phyloP scores from a whole-genome alignment of 2,329 filamentous ascomycete genomes.

The Chlorencoelia australis region DNA sequence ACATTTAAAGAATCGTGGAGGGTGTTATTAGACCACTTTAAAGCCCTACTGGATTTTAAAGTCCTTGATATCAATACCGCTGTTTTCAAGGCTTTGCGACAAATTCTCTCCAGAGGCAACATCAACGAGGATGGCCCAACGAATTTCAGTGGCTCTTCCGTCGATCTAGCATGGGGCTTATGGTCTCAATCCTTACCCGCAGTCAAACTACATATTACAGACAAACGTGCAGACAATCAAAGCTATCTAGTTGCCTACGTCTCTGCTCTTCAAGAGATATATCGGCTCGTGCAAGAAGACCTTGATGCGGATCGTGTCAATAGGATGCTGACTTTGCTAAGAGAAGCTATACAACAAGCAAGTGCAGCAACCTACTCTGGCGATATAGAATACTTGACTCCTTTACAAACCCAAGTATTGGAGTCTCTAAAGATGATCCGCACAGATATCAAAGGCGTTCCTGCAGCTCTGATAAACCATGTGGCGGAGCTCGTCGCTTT shows the following conservation, averaged over 20 bases:
- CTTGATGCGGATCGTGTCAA: conserved; percentile 53
- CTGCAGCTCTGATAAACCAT: conserved; percentile 57
- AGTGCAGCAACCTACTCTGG: conserved; percentile 57
- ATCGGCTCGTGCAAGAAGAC: conserved; percentile 58
- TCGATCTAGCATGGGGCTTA: conserved; percentile 56
- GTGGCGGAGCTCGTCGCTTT: conserved; percentile 63
- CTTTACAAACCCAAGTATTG: conserved; percentile 60
- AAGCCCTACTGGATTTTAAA: conserved; percentile 49
- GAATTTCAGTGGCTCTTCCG: conserved; percentile 32
- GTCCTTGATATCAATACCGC: conserved; percentile 64
- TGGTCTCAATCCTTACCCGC: conserved; percentile 59
- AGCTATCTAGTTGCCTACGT: conserved; percentile 81
- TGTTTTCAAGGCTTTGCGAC: conserved; percentile 55
- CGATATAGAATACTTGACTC: conserved; percentile 64
- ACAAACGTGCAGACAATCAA: conserved; percentile 55
- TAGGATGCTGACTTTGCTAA: conserved; percentile 61
- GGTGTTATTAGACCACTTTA: conserved; percentile 60
- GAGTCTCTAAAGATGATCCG: conserved; percentile 58
- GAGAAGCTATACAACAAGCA: conserved; percentile 60
- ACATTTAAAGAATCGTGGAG: conserved; percentile 68
- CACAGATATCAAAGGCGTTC: conserved; percentile 53
- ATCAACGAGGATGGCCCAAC: conserved; percentile 32
- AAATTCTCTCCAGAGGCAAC: conserved; percentile 44
- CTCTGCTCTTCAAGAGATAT: conserved; percentile 64
- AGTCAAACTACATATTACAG: conserved; percentile 31